Base-by-base conservation (phyloP, 164 flowering plant genomes). In the Dillenia turbinata region DNA sequence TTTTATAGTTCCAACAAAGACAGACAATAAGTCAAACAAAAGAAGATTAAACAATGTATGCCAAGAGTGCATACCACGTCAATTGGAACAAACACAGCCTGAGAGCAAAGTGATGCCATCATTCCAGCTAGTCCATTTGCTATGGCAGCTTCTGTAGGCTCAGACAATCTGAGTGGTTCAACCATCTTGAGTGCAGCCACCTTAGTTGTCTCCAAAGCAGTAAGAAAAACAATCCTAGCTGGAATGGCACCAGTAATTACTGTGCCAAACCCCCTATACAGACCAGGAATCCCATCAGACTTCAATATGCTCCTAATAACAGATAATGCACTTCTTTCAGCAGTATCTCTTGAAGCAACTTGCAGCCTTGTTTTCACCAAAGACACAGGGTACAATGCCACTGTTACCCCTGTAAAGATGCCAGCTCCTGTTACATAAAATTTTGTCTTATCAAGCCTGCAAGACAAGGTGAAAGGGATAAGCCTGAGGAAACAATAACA, bases 371-470 rank as follows among this genome's bases (percentile, higher is more conserved):
- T 94, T 76, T 94, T 94, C 55, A 94, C 78, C 56, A 94, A 88
- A 67, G 97, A 88, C 9, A 91, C 83, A 7, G 99, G 99, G 72
- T 91, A 94, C 52, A 94, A 73, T 53, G 86, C 96, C 57, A 89
- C 92, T 2, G 99, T 91, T 46, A 94, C 57, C 59, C 99, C 99
- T 4, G 97, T 82, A 71, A 94, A 94, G 69, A 94, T 78, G 22
- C 97, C 99, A 73, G 99, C 99, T 69, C 99, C 99, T 16, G 86
- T 84, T 15, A 82, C 89, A 68, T 91, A 94, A 67, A 91, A 94
- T 63, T 86, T 94, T 12, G 89, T 88, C 75, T 94, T 94, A 66
- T 91, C 94, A 66, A 94, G 95, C 90, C 97, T 94, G 88, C 90
- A 88, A 16, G 33, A 64, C 16, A 47, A 13, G 64, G 51, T 40